Percentiles rank a stretch among this genome's conserved stretches.
phyloP scores from a whole-genome alignment of 345 rosid species.

The Mallotus nudiflorus region DNA sequence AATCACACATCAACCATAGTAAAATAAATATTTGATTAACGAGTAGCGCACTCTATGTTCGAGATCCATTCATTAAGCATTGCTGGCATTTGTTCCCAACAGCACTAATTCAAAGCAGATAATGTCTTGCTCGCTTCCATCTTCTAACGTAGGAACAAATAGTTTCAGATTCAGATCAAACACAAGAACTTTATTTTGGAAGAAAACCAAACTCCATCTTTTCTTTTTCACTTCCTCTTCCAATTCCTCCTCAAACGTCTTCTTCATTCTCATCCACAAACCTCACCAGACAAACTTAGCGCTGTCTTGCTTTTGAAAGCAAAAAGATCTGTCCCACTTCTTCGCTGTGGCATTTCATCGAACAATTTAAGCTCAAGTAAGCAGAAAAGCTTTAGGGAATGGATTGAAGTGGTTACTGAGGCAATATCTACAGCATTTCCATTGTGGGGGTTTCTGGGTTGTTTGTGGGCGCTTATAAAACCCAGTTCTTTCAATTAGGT shows the following conservation, averaged over 20 bases:
- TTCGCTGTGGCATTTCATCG: slow-evolving; percentile 63
- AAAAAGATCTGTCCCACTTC: not conserved
- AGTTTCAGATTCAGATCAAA: not conserved
- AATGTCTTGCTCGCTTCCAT: slow-evolving; percentile 15
- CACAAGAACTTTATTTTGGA: too few relatives aligned
- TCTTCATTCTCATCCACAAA: not conserved
- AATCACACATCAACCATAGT: too few relatives aligned
- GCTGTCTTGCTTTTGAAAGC: not conserved
- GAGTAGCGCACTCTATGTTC: too few relatives aligned
- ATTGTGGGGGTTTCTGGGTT: slow-evolving; percentile 81
- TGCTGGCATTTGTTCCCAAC: too few relatives aligned
- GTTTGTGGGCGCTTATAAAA: slow-evolving; percentile 62
- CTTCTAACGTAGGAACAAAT: not conserved
- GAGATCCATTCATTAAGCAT: too few relatives aligned
- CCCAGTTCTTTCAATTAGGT: slow-evolving; percentile 77
- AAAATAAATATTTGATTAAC: too few relatives aligned
- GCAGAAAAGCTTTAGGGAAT: slow-evolving; percentile 47
- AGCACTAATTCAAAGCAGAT: too few relatives aligned
- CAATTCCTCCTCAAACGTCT: slow-evolving; percentile 10
- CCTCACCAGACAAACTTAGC: not conserved
- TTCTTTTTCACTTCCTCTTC: not conserved
- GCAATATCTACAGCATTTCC: slow-evolving; percentile 77
- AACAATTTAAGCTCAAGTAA: slow-evolving; percentile 29
- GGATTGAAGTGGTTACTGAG: slow-evolving; percentile 69
- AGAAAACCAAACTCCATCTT: not conserved